Conservation (phyloP, 106 monocot species). For the Dioscorea alata region DNA sequence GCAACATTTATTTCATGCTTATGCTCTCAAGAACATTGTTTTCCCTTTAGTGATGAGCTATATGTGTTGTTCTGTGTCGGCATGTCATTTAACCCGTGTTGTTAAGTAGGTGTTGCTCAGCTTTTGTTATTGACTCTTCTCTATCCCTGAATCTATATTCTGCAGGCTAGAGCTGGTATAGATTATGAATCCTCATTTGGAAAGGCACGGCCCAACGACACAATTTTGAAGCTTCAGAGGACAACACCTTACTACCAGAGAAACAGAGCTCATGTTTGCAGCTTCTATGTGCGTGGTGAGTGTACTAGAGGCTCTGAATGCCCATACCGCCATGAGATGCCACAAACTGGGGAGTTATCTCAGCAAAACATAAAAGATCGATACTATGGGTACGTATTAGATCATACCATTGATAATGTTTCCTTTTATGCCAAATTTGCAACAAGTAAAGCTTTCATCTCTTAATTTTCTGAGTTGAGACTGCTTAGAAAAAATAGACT, state of each 20-base stretch:
- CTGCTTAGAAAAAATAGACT: too few species aligned
- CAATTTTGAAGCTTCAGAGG: constrained; percentile 97
- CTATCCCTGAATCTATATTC: neutral
- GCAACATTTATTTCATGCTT: too few species aligned
- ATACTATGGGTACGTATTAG: constrained; percentile 81
- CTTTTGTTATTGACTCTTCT: too few species aligned
- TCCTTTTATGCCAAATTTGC: too few species aligned
- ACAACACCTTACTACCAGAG: constrained; percentile 99
- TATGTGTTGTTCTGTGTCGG: too few species aligned
- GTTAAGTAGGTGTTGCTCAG: too few species aligned
- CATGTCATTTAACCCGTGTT: too few species aligned
- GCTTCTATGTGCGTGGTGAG: constrained; percentile 92
- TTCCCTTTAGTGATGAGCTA: too few species aligned
- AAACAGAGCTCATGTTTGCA: constrained; percentile 95
- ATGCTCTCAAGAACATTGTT: too few species aligned
- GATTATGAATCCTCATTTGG: constrained; percentile 97
- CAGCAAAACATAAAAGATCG: constrained; percentile 99
- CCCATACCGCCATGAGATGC: constrained; percentile 99
- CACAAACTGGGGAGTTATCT: constrained; percentile 82
- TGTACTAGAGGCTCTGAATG: constrained; percentile 96
- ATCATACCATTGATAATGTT: too few species aligned
- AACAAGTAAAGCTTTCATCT: too few species aligned
- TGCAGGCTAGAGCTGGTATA: constrained; percentile 90
- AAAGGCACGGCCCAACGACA: constrained; percentile 83
- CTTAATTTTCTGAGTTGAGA: too few species aligned